Evolutionary conservation across 1,139 yeast genomes (phyloP).

Genomic region (Kurtzmaniella quercitrusa): DNA sequence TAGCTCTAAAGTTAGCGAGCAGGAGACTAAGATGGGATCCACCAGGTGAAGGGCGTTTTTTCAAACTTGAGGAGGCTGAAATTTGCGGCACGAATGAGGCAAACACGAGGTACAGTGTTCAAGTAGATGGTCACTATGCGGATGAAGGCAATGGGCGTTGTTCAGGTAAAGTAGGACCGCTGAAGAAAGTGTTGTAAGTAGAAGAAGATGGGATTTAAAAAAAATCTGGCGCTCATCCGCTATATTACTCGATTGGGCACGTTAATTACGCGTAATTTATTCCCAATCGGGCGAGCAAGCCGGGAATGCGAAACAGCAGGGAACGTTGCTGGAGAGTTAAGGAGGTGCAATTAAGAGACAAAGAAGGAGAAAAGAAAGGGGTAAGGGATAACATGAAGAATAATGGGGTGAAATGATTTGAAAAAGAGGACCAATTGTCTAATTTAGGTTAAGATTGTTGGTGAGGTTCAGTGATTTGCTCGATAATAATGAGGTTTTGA

Average conservation of each 20-base stretch:
- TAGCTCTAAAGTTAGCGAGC: too few species aligned
- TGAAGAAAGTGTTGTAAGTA: neutral
- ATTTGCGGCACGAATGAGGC: neutral
- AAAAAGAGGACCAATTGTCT: too few species aligned
- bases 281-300: neutral
- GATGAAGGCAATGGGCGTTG: neutral
- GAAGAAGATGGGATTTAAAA: neutral
- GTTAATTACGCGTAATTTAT: constrained; percentile 4
- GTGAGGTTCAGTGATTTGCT: too few species aligned
- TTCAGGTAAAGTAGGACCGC: neutral
- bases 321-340: neutral
- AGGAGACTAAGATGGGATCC: too few species aligned
- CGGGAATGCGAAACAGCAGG: neutral
- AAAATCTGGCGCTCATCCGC: constrained; percentile 1
- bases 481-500: too few species aligned
- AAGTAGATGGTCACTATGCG: neutral
- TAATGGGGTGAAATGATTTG: too few species aligned
- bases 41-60: too few species aligned
- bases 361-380: neutral
- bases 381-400: neutral
- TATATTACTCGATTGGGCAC: constrained; percentile 2
- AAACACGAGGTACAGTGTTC: neutral
- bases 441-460: too few species aligned
- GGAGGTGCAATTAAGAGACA: neutral
- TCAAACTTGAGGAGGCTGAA: too few species aligned